Evolutionary conservation across 2,329 filamentous ascomycete genomes (phyloP).

Genomic region (Curvularia eragrostidis): DNA sequence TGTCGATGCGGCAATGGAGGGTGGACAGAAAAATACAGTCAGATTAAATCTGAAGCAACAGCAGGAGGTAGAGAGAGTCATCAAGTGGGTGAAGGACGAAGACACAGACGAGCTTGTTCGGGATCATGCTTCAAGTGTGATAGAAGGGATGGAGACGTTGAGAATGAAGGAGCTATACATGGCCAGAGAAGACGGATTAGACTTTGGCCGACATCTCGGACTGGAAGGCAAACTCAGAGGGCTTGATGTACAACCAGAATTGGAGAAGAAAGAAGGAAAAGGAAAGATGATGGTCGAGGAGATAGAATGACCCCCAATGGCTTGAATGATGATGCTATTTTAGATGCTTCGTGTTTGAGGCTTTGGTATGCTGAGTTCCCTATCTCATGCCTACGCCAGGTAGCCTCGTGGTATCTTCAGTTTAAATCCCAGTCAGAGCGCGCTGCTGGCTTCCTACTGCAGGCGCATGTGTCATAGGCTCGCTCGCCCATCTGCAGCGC

Average conservation of each 20-base stretch:
- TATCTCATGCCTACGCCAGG: constrained; percentile 14
- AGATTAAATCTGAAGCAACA: constrained; percentile 63
- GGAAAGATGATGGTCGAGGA: constrained; percentile 61
- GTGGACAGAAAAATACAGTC: constrained; percentile 51
- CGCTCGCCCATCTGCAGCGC: not conserved
- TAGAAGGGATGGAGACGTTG: constrained; percentile 71
- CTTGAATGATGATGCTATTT: constrained; percentile 8
- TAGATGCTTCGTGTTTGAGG: constrained; percentile 9
- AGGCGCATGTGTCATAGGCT: not conserved
- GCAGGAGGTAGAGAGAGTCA: constrained; percentile 66
- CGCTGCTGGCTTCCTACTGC: constrained; percentile 5
- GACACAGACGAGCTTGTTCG: constrained; percentile 73
- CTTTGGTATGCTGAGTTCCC: constrained; percentile 15
- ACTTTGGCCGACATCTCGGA: constrained; percentile 34
- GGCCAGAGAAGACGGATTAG: constrained; percentile 34
- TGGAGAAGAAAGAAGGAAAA: constrained; percentile 18
- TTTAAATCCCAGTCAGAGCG: constrained; percentile 13
- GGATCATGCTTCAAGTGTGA: constrained; percentile 70
- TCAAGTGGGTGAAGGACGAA: constrained; percentile 68
- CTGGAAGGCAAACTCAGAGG: constrained; percentile 54
- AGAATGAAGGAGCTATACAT: constrained; percentile 61
- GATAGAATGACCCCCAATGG: constrained; percentile 58
- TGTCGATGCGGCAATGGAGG: constrained; percentile 60
- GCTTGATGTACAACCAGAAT: constrained; percentile 50
- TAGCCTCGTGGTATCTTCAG: constrained; percentile 24